Evolutionary conservation across 495 filamentous ascomycete species (phyloP).

Genomic region (Aspergillus bridgeri): DNA sequence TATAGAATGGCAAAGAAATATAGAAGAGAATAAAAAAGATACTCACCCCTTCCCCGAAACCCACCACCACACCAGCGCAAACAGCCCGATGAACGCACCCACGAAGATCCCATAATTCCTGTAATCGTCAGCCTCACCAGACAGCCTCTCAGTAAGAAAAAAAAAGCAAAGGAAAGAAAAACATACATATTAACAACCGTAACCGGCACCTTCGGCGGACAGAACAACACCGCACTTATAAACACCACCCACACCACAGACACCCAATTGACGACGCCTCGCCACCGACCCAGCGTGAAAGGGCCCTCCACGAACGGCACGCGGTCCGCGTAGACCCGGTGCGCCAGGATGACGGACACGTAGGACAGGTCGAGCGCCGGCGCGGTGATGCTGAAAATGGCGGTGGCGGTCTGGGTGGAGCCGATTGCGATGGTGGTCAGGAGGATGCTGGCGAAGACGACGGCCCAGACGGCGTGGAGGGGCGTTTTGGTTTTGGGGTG

Average conservation of each 20-base stretch:
- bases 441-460: slow-evolving; percentile 57
- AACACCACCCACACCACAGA: slow-evolving; percentile 64
- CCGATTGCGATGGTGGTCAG: slow-evolving; percentile 69
- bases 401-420: slow-evolving; percentile 60
- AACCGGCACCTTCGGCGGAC: slow-evolving; percentile 58
- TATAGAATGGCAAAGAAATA: slow-evolving; percentile 1
- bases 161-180: neutral
- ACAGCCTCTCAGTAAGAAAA: neutral
- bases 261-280: slow-evolving; percentile 55
- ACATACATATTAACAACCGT: slow-evolving; percentile 60
- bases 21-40: neutral
- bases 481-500: slow-evolving; percentile 59
- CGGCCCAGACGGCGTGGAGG: slow-evolving; percentile 68
- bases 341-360: slow-evolving; percentile 64
- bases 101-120: slow-evolving; percentile 70
- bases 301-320: slow-evolving; percentile 63
- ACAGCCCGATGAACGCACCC: slow-evolving; percentile 57
- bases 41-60: slow-evolving; percentile 55
- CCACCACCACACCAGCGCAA: slow-evolving; percentile 66
- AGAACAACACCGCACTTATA: slow-evolving; percentile 66
- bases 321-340: slow-evolving; percentile 53
- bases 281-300: slow-evolving; percentile 60
- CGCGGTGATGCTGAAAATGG: slow-evolving; percentile 69
- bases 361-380: slow-evolving; percentile 69
- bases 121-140: slow-evolving; percentile 5